phyloP scores from a whole-genome alignment of 805 yeast genomes.

The Yamadazyma kitorensis region DNA sequence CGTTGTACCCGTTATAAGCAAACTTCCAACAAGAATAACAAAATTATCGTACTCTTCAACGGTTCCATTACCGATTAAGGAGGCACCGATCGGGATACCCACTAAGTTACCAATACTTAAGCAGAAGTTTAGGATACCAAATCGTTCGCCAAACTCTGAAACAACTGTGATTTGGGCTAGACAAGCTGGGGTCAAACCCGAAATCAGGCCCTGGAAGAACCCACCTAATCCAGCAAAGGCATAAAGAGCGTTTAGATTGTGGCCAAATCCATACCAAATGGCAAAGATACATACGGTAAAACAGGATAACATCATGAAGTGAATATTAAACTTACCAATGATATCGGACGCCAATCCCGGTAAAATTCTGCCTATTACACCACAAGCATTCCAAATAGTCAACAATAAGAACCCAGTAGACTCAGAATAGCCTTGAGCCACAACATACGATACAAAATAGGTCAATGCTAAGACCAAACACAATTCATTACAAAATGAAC shows the following conservation, averaged over 20 bases:
- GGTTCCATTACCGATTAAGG: conserved; percentile 24
- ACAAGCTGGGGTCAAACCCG: conserved; percentile 43
- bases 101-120: conserved; percentile 25
- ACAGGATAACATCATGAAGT: conserved; percentile 27
- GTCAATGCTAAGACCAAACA: conserved; percentile 50
- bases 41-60: conserved; percentile 26
- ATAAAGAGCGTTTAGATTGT: conserved; percentile 20
- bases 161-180: conserved; percentile 55
- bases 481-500: conserved; percentile 46
- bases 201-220: conserved; percentile 30
- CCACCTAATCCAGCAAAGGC: conserved; percentile 34
- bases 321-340: conserved; percentile 52
- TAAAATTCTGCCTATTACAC: conserved; percentile 51
- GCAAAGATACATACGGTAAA: conserved; percentile 23
- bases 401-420: conserved; percentile 41
- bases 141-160: conserved; percentile 33
- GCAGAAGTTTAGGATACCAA: conserved; percentile 30
- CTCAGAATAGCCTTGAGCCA: conserved; percentile 44
- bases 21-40: conserved; percentile 28
- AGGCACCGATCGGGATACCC: conserved; percentile 30
- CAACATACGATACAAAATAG: conserved; percentile 56
- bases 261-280: conserved; percentile 36
- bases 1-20: conserved; percentile 25
- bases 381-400: conserved; percentile 44
- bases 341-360: conserved; percentile 56